Base-by-base conservation (phyloP, 345 rosid species). In the Kandelia obovata region DNA sequence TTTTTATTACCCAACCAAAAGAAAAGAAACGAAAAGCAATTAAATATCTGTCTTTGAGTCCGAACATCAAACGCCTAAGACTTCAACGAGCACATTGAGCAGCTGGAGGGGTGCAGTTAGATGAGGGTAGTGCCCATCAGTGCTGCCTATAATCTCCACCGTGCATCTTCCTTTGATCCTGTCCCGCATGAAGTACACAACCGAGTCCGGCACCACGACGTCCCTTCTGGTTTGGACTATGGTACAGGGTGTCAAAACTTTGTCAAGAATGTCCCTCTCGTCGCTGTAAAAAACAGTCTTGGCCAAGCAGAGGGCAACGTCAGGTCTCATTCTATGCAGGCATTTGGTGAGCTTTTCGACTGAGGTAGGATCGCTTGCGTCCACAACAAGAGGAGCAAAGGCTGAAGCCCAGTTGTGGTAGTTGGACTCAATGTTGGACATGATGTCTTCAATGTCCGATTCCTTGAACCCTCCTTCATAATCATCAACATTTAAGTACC, bases 101-200 rank as follows among this genome's bases (percentile, higher is more conserved):
- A 91, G 77, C 60, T 83, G 80, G 7, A 66, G 32, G 67, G 75
- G 91, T 13, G 88, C 89, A 5, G 95, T 91, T 58, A 89, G 71
- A n/a, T 91, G 97, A 2, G 97, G 97, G 52, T 79, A 86, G 73
- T 91, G 97, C 1, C 97, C 95, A 5, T 65, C 26, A 9, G 76
- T 66, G 49, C 49, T 43, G 1, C 89, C 78, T 0, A 91, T 73
- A 2, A 84, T 79, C 56, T 85, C 91, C 66, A 91, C 87, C 11
- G 87, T 84, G 1, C 89, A 67, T 62, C 78, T 70, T 46, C 84
- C 92, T 53, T 73, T 71, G 64, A 89, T 83, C 75, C 78, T 91
- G 75, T 87, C 80, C 34, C 81, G 82, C 88, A 89, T 87, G 85
- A 77, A 88, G 68, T 80, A 75, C 0, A 83, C 93, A 7, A 90